These are phyloP conservation scores for Nakazawaea ernobii DNA, from an alignment of 805 yeast species.

Conservation along the genomic window DNA sequence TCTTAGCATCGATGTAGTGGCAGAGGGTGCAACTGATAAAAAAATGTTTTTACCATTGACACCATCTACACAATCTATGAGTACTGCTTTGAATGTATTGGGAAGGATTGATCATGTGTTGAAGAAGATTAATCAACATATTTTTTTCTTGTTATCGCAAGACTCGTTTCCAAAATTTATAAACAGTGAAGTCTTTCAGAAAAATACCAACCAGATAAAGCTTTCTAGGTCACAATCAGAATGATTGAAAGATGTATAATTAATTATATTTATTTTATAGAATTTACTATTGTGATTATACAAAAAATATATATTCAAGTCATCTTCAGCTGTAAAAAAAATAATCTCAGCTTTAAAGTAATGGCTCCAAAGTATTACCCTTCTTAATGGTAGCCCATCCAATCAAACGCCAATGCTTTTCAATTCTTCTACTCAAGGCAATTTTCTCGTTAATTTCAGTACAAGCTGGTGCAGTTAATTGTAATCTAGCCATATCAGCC, in stretches of 20 bases:
- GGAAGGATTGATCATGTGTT: conserved; percentile 36
- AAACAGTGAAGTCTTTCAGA: conserved; percentile 31
- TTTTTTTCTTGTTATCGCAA: conserved; percentile 56
- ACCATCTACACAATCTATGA: conserved; percentile 29
- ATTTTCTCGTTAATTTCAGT: conserved; percentile 97
- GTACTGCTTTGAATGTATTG: conserved; percentile 29
- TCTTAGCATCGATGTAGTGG: neutral
- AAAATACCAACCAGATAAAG: conserved; percentile 17
- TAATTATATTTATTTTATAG: neutral
- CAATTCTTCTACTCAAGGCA: conserved; percentile 97
- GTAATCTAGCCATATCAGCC: conserved; percentile 98
- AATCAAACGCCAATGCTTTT: conserved; percentile 98
- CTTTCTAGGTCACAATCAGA: conserved; percentile 1
- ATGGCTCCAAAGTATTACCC: conserved; percentile 84
- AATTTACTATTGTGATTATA: no score
- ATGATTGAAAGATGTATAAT: no score
- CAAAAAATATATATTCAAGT: neutral
- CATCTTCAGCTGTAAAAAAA: no score
- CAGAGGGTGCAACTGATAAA: no score
- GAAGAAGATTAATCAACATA: conserved; percentile 40
- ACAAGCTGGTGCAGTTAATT: conserved; percentile 97
- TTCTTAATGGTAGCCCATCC: conserved; percentile 99
- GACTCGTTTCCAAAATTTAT: conserved; percentile 74
- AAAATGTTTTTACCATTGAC: conserved; percentile 9
- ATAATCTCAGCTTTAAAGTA: conserved; percentile 36